Evolutionary conservation across 768 basidiomycete species (phyloP).

Genomic region (Leccinum disarticulatum): DNA sequence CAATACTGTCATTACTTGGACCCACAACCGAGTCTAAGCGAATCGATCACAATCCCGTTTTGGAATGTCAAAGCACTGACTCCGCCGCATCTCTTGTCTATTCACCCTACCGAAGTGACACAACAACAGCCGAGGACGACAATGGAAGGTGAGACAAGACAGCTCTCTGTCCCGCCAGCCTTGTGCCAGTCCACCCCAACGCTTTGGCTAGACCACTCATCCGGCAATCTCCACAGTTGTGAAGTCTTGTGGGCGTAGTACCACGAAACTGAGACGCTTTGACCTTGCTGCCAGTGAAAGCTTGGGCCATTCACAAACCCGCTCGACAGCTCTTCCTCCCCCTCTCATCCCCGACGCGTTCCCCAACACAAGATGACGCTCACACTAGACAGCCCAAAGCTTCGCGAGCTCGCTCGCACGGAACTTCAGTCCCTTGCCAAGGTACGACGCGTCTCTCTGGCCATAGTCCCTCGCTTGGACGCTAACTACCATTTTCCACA

Average conservation of each 20-base stretch:
- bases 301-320: not conserved
- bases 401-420: constrained; percentile 19
- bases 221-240: too few relatives aligned
- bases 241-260: too few relatives aligned
- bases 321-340: not conserved
- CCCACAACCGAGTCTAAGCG: constrained; percentile 18
- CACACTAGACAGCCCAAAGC: constrained; percentile 18
- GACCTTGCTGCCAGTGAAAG: too few relatives aligned
- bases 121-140: not conserved
- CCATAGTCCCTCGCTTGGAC: not conserved
- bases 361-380: not conserved
- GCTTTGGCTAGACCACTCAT: not conserved
- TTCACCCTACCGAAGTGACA: not conserved
- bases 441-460: constrained; percentile 6
- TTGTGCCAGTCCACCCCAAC: too few relatives aligned
- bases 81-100: not conserved
- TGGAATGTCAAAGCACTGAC: constrained; percentile 16
- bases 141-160: constrained; percentile 1
- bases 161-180: too few relatives aligned
- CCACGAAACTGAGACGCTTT: too few relatives aligned
- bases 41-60: constrained; percentile 9
- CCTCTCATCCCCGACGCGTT: not conserved
- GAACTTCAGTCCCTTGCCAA: constrained; percentile 29
- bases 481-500: constrained; percentile 5
- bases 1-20: constrained; percentile 15